Percentiles rank a stretch among this genome's conserved stretches.
Evolutionary conservation across 2,329 filamentous ascomycete genomes (phyloP).

Genomic region (Raffaelea arxii): DNA sequence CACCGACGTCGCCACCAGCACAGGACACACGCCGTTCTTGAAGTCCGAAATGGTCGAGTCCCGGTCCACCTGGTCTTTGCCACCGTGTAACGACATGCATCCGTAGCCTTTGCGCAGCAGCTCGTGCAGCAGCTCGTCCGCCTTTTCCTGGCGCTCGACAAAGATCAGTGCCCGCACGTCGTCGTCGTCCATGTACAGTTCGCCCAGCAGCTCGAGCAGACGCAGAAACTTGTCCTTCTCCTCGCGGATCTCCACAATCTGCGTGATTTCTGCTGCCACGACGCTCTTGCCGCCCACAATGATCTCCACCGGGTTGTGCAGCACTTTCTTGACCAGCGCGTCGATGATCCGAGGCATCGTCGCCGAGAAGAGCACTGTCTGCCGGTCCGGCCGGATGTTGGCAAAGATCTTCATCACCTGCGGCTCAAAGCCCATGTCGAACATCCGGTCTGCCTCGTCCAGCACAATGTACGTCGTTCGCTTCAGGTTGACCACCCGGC

Average conservation of each 20-base stretch:
- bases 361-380: slow-evolving; percentile 92
- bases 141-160: slow-evolving; percentile 84
- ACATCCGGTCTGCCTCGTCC: slow-evolving; percentile 97
- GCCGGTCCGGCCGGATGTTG: slow-evolving; percentile 83
- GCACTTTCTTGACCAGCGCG: slow-evolving; percentile 76
- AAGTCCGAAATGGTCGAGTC: slow-evolving; percentile 90
- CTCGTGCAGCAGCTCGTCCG: slow-evolving; percentile 69
- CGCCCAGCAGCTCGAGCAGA: slow-evolving; percentile 75
- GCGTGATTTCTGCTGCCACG: slow-evolving; percentile 86
- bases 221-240: slow-evolving; percentile 78
- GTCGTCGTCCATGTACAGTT: slow-evolving; percentile 77
- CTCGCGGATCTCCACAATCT: slow-evolving; percentile 79
- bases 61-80: slow-evolving; percentile 86
- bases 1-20: slow-evolving; percentile 90
- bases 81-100: slow-evolving; percentile 88
- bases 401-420: slow-evolving; percentile 95
- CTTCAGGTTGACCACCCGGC: slow-evolving; percentile 83
- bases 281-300: slow-evolving; percentile 80
- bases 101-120: slow-evolving; percentile 77
- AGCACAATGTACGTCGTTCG: slow-evolving; percentile 90
- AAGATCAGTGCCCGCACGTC: slow-evolving; percentile 86
- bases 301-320: slow-evolving; percentile 81
- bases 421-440: slow-evolving; percentile 98
- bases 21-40: slow-evolving; percentile 80
- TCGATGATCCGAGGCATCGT: slow-evolving; percentile 95